Conservation (phyloP, 257 asterid species). For the Coffea canephora region DNA sequence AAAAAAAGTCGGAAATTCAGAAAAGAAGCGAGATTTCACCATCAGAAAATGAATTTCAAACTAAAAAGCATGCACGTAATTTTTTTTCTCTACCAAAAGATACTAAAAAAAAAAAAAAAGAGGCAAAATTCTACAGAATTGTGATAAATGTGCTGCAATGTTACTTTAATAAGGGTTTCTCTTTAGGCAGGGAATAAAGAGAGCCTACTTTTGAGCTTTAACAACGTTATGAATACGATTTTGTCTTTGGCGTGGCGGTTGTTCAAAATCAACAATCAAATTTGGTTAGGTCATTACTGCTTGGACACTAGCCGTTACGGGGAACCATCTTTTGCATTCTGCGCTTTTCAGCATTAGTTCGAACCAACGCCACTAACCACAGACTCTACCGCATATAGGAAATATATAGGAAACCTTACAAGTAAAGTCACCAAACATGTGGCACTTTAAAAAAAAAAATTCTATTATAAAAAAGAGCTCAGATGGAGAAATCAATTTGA, state of each 20-base stretch:
- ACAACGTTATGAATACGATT: no score
- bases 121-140: no score
- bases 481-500: not conserved
- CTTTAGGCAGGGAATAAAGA: no score
- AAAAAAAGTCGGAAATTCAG: not conserved
- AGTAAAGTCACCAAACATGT: conserved; percentile 14
- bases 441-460: not conserved
- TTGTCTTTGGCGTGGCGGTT: not conserved
- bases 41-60: not conserved
- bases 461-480: no score
- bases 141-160: no score
- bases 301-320: not conserved
- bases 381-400: not conserved
- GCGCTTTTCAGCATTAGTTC: not conserved
- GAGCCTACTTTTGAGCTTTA: no score
- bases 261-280: not conserved
- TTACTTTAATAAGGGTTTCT: no score
- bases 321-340: not conserved
- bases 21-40: no score
- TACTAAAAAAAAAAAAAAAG: not conserved
- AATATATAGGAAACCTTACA: not conserved
- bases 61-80: not conserved
- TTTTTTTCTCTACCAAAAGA: no score
- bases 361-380: conserved; percentile 7
- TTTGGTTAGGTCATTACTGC: no score